Base-by-base conservation (phyloP, 139 green algal species). In the Chlorella sorokiniana region DNA sequence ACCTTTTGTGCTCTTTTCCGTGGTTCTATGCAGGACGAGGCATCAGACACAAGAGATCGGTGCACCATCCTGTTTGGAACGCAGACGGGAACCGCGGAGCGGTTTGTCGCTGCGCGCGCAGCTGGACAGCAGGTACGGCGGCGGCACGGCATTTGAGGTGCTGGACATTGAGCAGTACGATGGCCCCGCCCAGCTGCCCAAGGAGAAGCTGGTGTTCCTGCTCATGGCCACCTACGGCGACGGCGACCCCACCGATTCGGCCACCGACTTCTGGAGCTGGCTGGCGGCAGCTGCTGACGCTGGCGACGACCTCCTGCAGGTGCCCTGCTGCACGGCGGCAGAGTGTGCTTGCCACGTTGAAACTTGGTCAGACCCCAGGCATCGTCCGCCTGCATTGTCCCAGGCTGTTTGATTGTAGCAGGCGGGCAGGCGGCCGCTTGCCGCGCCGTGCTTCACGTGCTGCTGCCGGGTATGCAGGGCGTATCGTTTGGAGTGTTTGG, bases 171-270 rank as follows among this genome's bases (percentile, higher is more conserved):
- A 97, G 83, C 88, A 91, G 23, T 92, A 92, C 65, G 71, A 88
- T 69, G 70, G 74, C 1, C 78, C 90, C 35, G 35, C 78, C 8
- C 41, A 80, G 14, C 83, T 97, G 81, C 68, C 70, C 29, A 85
- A 91, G 25, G 95, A 97, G 81, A 90, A 89, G 85, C 75, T 95
- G 25, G 88, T 95, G 3, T 71, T 98, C n/a, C 89, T 96, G 41
- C 83, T 95, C 22, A 91, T 98, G 87, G 94, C 94, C n/a, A 99
- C 96, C 3, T 99, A 99, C 79, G 96, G 96, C 18, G 96, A 99
- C 84, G 96, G 96, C 4, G 96, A 99, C 84, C 96, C 96, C 22
- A 98, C 96, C 0, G 96, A 99, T 82, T 95, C 92, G 48, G 94
- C 93, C 11, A 86, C 90, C 4, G 89, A 95, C 20, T 97, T 99